Conservation (phyloP, 2,329 filamentous ascomycete genomes). For the Aspergillus persii region DNA sequence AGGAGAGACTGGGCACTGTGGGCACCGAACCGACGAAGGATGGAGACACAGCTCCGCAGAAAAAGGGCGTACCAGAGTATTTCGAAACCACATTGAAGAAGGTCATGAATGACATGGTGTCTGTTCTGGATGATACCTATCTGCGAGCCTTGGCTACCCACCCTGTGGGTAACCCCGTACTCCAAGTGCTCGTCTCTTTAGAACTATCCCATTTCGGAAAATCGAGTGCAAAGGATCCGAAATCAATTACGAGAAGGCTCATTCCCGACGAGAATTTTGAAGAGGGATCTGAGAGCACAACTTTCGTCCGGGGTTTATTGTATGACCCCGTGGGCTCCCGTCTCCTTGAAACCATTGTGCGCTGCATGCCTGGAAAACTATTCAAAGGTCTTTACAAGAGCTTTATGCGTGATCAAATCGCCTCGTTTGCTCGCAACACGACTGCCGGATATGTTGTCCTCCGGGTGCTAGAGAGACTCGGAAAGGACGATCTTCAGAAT, state of each 20-base stretch:
- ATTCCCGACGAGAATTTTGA: slow-evolving; percentile 75
- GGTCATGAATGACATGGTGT: slow-evolving; percentile 74
- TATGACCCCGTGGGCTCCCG: slow-evolving; percentile 91
- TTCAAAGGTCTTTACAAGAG: slow-evolving; percentile 86
- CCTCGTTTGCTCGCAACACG: slow-evolving; percentile 80
- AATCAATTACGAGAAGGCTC: slow-evolving; percentile 71
- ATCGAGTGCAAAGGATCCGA: slow-evolving; percentile 61
- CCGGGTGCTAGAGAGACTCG: slow-evolving; percentile 75
- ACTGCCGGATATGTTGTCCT: slow-evolving; percentile 86
- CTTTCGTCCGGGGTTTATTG: slow-evolving; percentile 80
- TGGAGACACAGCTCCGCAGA: slow-evolving; percentile 50
- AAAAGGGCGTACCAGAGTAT: slow-evolving; percentile 66
- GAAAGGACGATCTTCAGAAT: slow-evolving; percentile 77
- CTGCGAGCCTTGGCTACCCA: slow-evolving; percentile 83
- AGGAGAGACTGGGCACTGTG: slow-evolving; percentile 70
- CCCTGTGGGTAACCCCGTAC: slow-evolving; percentile 83
- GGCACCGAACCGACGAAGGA: slow-evolving; percentile 51
- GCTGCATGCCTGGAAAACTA: slow-evolving; percentile 75
- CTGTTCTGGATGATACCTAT: slow-evolving; percentile 73
- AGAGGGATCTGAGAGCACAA: slow-evolving; percentile 69
- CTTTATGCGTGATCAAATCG: slow-evolving; percentile 76
- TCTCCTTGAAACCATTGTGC: slow-evolving; percentile 81
- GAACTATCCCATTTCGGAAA: slow-evolving; percentile 75
- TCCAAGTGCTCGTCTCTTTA: slow-evolving; percentile 86
- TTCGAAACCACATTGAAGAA: slow-evolving; percentile 77